Base-by-base conservation (phyloP, 1,284 basidiomycete genomes). In the Ustilago crameri region DNA sequence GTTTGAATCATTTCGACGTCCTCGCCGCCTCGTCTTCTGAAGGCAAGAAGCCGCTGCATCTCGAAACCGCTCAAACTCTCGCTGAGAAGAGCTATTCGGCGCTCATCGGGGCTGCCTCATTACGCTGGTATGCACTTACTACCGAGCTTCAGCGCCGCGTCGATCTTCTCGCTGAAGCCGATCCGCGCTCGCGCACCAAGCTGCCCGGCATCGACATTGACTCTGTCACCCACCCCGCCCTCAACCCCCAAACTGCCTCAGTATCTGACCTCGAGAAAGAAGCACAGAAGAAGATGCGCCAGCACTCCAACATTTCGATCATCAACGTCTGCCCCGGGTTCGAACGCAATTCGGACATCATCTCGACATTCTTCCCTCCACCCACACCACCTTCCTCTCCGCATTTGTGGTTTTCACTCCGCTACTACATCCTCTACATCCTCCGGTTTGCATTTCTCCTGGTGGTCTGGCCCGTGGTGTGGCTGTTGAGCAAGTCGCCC, bases 291-390 rank as follows among this genome's bases (percentile, higher is more conserved):
- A 37, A 22, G 5, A 65, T 65, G 62, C 37, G 43, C 24, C 62
- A 52, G 46, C 57, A 52, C 27, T 72, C 67, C 38, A 79, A 80
- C 48, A 74, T 82, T n/a, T 59, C 56, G 5, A 56, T 73, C 15
- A 40, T 82, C 54, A 61, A 68, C 26, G 76, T 82, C n/a, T 79
- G 75, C 43, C 63, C 76, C n/a, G 80, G 80, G 23, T 82, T 81
- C 51, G 78, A 82, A 47, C 47, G 79, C 8, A 55, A 63, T 9
- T 26, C 59, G 9, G 73, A 78, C 22, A 47, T 78, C 30, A 52
- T 74, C 24, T 55, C 61, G 2, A 62, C 63, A 3, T 74, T 71
- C 22, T 35, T 71, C 3, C 53, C 62, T n/a, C 43, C 30, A 1
- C 47, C 57, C 4, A 5, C 45, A 2, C 9, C 15, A n/a, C 18